Conservation (phyloP, 768 basidiomycete species). For the Mycena indigotica region DNA sequence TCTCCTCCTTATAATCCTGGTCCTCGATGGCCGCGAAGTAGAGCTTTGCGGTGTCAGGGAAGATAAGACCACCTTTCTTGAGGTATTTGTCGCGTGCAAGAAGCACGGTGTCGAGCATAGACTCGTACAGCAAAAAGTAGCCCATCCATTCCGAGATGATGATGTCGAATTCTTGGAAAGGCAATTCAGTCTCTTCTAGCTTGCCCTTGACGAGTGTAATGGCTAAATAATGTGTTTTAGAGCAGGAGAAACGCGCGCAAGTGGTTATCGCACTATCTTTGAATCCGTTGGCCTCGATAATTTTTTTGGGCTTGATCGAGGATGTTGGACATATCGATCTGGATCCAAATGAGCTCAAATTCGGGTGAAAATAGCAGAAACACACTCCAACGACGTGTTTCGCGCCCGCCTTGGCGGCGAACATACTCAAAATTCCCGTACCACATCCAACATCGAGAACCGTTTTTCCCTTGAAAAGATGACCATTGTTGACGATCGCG, state of each 20-base stretch:
- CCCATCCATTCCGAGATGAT: constrained; percentile 99
- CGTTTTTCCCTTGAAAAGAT: constrained; percentile 95
- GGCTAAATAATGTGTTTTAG: constrained; percentile 44
- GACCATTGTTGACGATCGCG: constrained; percentile 91
- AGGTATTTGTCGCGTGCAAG: constrained; percentile 97
- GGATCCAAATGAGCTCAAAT: constrained; percentile 5
- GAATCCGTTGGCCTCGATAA: constrained; percentile 95
- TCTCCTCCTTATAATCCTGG: constrained; percentile 99
- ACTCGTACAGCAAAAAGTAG: constrained; percentile 98
- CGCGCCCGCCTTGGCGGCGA: constrained; percentile 94
- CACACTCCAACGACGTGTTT: constrained; percentile 90
- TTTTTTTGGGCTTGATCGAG: constrained; percentile 98
- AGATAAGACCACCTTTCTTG: constrained; percentile 86
- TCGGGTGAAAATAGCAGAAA: constrained; percentile 17
- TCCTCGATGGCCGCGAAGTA: constrained; percentile 98
- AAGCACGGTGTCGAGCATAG: constrained; percentile 98
- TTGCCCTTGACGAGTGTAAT: constrained; percentile 98
- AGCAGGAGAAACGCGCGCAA: constrained; percentile 7
- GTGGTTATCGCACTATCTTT: constrained; percentile 73
- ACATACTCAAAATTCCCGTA: constrained; percentile 97
- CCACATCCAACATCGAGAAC: constrained; percentile 99
- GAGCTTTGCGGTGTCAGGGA: constrained; percentile 92
- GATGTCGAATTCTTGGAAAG: constrained; percentile 92
- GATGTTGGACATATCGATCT: constrained; percentile 99
- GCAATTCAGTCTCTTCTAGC: constrained; percentile 89